Evolutionary conservation across 176 grass and related monocot species (phyloP).

Genomic region (sorghum (Sorghum bicolor)): Sorghum_bicolor_NCBIv3 NC_012870.2:21577501-21578000

Average conservation of each 20-base stretch:
- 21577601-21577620: conserved; percentile 54
- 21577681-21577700: conserved; percentile 36
- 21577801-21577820: conserved; percentile 35
- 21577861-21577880: conserved; percentile 34
- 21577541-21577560: conserved; percentile 24
- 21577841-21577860: conserved; percentile 39
- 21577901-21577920: conserved; percentile 33
- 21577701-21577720: conserved; percentile 2
- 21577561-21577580: conserved; percentile 66
- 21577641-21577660: conserved; percentile 27
- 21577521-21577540: conserved; percentile 3
- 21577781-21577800: conserved; percentile 48
- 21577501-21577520: conserved; percentile 20
- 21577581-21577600: conserved; percentile 50
- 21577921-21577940: conserved; percentile 3
- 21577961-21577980: conserved; percentile 20
- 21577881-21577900: conserved; percentile 43
- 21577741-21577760: conserved; percentile 11
- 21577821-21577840: conserved; percentile 40
- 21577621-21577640: conserved; percentile 27
- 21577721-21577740: conserved; percentile 16
- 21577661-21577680: conserved; percentile 11
- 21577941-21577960: conserved; percentile 38
- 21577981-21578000: not conserved
- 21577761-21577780: conserved; percentile 30